A percentile compares a stretch with the other conserved stretches of the same genome.
These are phyloP conservation scores for Entamoeba histolytica DNA, from an alignment of 208 protist species.

Conservation along the genomic window DNA sequence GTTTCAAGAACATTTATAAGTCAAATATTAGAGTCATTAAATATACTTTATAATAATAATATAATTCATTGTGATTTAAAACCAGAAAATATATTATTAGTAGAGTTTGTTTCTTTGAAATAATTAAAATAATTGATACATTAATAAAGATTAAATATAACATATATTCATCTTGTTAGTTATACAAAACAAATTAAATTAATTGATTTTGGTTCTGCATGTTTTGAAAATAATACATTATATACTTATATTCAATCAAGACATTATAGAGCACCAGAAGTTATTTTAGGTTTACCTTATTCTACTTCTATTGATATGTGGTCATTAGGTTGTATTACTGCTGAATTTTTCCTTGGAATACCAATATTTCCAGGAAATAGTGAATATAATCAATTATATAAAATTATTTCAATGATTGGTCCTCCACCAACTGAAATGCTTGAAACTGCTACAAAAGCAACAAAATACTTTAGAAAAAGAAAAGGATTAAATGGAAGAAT, in stretches of 20 bases:
- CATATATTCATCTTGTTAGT: neutral
- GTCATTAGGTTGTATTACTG: slow-evolving; percentile 84
- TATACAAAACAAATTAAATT: neutral
- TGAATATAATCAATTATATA: slow-evolving; percentile 37
- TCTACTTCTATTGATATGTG: slow-evolving; percentile 83
- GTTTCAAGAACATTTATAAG: slow-evolving; percentile 32
- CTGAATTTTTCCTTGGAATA: slow-evolving; percentile 55
- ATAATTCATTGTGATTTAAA: slow-evolving; percentile 46
- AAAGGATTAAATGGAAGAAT: neutral
- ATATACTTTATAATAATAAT: neutral
- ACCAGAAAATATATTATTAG: slow-evolving; percentile 54
- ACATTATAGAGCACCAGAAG: slow-evolving; percentile 68
- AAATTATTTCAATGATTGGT: neutral
- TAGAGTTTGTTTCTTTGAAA: neutral
- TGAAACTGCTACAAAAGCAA: neutral
- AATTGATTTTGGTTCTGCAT: neutral
- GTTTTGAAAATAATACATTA: slow-evolving; percentile 51
- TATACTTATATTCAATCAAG: slow-evolving; percentile 71
- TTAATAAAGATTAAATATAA: too few species aligned
- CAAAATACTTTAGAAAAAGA: neutral
- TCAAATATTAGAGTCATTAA: slow-evolving; percentile 24
- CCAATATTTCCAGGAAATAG: slow-evolving; percentile 75
- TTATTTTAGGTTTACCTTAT: slow-evolving; percentile 77
- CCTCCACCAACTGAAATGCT: neutral
- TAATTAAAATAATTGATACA: too few species aligned